These are phyloP conservation scores for Fusarium decemcellulare DNA, from an alignment of 2,329 filamentous ascomycete species.

Conservation along the genomic window DNA sequence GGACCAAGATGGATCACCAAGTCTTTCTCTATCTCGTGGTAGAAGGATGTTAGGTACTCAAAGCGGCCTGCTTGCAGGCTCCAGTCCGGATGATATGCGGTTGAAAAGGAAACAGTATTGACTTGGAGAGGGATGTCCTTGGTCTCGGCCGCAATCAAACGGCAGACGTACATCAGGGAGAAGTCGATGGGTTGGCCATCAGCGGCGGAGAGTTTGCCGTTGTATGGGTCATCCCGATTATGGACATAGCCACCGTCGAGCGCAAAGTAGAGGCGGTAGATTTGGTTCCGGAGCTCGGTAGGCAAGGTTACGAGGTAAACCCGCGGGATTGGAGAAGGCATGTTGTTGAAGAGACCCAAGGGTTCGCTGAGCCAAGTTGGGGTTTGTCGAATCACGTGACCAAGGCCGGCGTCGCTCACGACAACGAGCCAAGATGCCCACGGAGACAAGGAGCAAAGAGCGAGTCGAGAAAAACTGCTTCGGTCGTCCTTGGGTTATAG, in stretches of 20 bases:
- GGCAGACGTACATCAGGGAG: constrained; percentile 32
- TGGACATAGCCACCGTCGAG: constrained; percentile 26
- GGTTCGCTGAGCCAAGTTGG: too few species aligned
- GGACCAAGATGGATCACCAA: not conserved
- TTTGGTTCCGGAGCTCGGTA: not conserved
- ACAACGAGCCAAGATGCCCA: too few species aligned
- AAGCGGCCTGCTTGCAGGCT: constrained; percentile 6
- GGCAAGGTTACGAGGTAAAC: too few species aligned
- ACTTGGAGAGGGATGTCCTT: not conserved
- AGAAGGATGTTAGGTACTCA: not conserved
- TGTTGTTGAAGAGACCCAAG: too few species aligned
- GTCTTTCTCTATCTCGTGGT: not conserved
- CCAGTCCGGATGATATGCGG: constrained; percentile 11
- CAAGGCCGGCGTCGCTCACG: too few species aligned
- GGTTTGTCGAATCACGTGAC: too few species aligned
- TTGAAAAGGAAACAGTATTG: constrained; percentile 33
- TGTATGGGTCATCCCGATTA: not conserved
- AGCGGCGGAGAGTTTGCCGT: constrained; percentile 14
- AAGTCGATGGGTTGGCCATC: constrained; percentile 27
- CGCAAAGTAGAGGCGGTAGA: constrained; percentile 27
- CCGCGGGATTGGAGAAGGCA: too few species aligned
- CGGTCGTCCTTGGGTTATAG: too few species aligned
- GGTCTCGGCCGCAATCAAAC: constrained; percentile 17
- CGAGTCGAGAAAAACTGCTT: too few species aligned
- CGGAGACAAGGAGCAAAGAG: too few species aligned